Evolutionary conservation across 2,329 filamentous ascomycete genomes (phyloP), one percentile per base, ranked within the genome.

Genomic region (Hypoxylon sp.): DNA sequence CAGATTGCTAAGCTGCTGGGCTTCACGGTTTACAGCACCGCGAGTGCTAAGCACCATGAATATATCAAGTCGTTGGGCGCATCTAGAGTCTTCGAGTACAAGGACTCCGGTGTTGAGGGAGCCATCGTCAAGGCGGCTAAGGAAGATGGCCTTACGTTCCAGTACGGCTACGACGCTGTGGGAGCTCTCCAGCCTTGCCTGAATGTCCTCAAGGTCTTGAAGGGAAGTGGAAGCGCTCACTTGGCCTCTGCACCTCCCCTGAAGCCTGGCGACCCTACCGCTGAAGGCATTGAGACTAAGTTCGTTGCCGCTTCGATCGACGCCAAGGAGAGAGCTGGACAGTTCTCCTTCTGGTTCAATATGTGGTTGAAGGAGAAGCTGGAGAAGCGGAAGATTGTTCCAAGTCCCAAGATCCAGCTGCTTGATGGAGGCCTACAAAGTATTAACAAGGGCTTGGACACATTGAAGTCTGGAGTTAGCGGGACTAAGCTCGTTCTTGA

Each of bases 401-500:
- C 82, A 3, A 83, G 82, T 60, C 82, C 82, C 2, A 76, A 80
- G 64, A 78, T 76, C 0, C 79, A 3, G 1, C 72, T 83, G 0
- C 73, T 82, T 1, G 82, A 80, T 1, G 80, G 72, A 33, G 81
- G 82, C 0, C 48, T 84, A 56, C 75, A 63, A 5, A 73, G 73
- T 44, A 75, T 85, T 1, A 82, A 83, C 73, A 61, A 37, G 60
- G 82, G 78, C n/a, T 55, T 84, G 64, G 78, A 83, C 25, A 62
- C 44, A 14, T 55, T 84, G 13, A 63, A 67, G 0, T 60, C 31
- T n/a, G 82, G 83, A 0, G 81, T 84, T 11, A 84, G 82, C 49
- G 83, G 82, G 66, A 76, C 72, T 0, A 84, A 84, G 73, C 75
- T 84, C 61, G 76, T 84, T 40, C 71, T 84, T 54, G 79, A 84